Evolutionary conservation across 176 grass and related monocot species (phyloP).

Genomic region (Zea luxurians): DNA sequence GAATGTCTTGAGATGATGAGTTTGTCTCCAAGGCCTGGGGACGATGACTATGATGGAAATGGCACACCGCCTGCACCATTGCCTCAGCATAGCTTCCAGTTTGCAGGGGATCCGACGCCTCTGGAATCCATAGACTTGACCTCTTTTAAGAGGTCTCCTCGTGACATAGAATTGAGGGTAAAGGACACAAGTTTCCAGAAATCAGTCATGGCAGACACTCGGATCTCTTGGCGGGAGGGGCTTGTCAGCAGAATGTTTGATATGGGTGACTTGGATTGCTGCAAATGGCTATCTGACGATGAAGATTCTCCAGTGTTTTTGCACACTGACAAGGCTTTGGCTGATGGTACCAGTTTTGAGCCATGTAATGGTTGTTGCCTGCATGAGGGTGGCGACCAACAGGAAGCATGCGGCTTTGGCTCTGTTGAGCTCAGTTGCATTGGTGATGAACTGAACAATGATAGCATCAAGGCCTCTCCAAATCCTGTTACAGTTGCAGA

Average conservation of each 20-base stretch:
- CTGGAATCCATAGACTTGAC: slow-evolving; percentile 72
- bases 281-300: slow-evolving; percentile 77
- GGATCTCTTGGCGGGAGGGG: slow-evolving; percentile 93
- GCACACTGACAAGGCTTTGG: neutral
- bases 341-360: slow-evolving; percentile 21
- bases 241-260: slow-evolving; percentile 91
- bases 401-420: slow-evolving; percentile 43
- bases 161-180: slow-evolving; percentile 31
- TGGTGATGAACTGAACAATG: slow-evolving; percentile 29
- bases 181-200: slow-evolving; percentile 35
- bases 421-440: slow-evolving; percentile 53
- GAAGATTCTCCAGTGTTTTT: slow-evolving; percentile 45
- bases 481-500: slow-evolving; percentile 44
- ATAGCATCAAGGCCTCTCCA: slow-evolving; percentile 1
- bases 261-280: slow-evolving; percentile 67
- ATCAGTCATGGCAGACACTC: slow-evolving; percentile 28
- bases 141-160: slow-evolving; percentile 60
- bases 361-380: slow-evolving; percentile 16
- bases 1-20: slow-evolving; percentile 58
- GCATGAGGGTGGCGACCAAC: slow-evolving; percentile 35
- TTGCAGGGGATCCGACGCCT: slow-evolving; percentile 35
- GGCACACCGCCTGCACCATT: slow-evolving; percentile 30
- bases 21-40: slow-evolving; percentile 41
- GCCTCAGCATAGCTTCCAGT: slow-evolving; percentile 72
- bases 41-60: slow-evolving; percentile 38